Conservation (phyloP, 805 yeast genomes). For the Wickerhamomyces alni region DNA sequence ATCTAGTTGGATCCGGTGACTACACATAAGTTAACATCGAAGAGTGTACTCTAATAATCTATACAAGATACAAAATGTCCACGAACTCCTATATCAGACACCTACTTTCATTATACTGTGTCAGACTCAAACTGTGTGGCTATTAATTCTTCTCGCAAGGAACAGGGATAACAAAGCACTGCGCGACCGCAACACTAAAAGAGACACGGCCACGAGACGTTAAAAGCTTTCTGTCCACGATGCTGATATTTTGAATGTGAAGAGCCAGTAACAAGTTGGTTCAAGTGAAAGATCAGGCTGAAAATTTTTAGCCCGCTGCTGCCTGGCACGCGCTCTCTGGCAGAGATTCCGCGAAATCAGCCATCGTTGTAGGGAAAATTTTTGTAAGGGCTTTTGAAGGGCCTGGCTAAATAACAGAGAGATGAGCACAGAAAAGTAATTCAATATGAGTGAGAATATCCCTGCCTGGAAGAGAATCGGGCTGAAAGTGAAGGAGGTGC, state of each 20-base stretch:
- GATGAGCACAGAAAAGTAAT: not conserved
- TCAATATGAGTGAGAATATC: slow-evolving; percentile 26
- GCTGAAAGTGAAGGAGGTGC: slow-evolving; percentile 47
- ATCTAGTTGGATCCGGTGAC: too few species aligned
- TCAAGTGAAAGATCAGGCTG: not conserved
- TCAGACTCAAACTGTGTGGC: slow-evolving; percentile 28
- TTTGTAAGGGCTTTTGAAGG: not conserved
- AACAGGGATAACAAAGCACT: slow-evolving; percentile 1
- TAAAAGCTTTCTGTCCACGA: not conserved
- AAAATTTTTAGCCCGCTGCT: slow-evolving; percentile 1
- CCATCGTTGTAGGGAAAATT: too few species aligned
- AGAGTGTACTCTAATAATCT: too few species aligned
- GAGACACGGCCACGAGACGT: not conserved
- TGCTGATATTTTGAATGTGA: slow-evolving; percentile 4
- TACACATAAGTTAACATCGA: too few species aligned
- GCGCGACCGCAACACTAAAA: not conserved
- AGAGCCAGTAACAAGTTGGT: not conserved
- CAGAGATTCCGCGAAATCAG: too few species aligned
- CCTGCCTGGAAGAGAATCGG: slow-evolving; percentile 88
- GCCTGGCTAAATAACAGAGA: not conserved
- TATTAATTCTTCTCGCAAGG: slow-evolving; percentile 18
- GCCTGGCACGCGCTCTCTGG: too few species aligned
- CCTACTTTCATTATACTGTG: slow-evolving; percentile 22
- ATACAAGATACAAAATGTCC: slow-evolving; percentile 13
- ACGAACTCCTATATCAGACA: slow-evolving; percentile 28